phyloP scores from a whole-genome alignment of 129 eudicot species.

The Flaveria linearis region DNA sequence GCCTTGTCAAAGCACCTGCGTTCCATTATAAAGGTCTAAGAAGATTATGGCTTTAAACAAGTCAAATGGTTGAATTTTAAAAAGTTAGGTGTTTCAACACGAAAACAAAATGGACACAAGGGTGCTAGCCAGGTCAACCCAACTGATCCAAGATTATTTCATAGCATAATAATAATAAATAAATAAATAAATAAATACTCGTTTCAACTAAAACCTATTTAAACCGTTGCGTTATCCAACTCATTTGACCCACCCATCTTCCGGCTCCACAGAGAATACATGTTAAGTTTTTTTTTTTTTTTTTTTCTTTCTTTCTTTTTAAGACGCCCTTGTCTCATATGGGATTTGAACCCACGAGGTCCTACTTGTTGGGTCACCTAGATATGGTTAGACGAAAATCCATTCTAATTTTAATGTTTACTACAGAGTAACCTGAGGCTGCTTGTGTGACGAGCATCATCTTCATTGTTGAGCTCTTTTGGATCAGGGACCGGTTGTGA shows the following conservation, averaged over 20 bases:
- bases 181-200: neutral
- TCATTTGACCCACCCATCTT: neutral
- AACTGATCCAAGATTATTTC: neutral
- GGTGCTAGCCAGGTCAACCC: neutral
- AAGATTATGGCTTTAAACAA: neutral
- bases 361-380: neutral
- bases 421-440: constrained; percentile 47
- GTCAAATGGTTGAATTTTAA: neutral
- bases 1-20: constrained; percentile 72
- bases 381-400: neutral
- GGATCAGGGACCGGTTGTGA: constrained; percentile 35
- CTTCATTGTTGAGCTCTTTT: constrained; percentile 33
- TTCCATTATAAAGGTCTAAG: neutral
- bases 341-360: neutral
- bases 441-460: constrained; percentile 28
- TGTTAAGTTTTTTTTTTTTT: neutral
- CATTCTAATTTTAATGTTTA: neutral
- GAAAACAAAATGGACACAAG: neutral
- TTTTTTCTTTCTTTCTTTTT: neutral
- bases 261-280: neutral
- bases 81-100: neutral
- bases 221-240: neutral
- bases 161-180: neutral
- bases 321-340: neutral
- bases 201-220: neutral